Percentiles rank a stretch among this genome's conserved stretches.
Conservation (phyloP, 441 rosid genomes). For the Gossypium gossypioides region DNA sequence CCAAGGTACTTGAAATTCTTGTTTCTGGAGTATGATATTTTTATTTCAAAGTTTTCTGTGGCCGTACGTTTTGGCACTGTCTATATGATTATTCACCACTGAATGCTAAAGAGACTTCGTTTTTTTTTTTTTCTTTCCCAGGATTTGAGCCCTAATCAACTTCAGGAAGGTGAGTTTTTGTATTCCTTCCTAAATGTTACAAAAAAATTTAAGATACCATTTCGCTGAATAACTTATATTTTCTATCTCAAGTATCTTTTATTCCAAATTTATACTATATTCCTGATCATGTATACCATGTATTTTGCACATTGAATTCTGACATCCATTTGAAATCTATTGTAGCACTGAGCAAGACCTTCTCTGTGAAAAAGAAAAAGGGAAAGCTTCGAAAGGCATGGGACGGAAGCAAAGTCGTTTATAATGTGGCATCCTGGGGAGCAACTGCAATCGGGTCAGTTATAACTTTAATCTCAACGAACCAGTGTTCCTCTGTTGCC, state of each 20-base stretch:
- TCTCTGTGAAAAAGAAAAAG: slow-evolving; percentile 61
- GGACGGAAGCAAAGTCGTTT: slow-evolving; percentile 91
- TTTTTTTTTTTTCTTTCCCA: slow-evolving; percentile 20
- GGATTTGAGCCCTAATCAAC: slow-evolving; percentile 82
- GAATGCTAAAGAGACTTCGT: neutral
- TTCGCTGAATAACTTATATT: neutral
- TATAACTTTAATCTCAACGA: neutral
- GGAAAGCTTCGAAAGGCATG: slow-evolving; percentile 94
- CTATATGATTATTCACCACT: neutral
- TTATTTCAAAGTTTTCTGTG: no score
- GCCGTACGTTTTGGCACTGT: no score
- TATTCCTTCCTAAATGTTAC: neutral
- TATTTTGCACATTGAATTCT: slow-evolving; percentile 7
- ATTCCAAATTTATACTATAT: slow-evolving; percentile 3
- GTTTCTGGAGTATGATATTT: neutral
- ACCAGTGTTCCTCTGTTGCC: neutral
- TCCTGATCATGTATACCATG: neutral
- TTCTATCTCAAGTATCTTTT: neutral
- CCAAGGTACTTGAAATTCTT: slow-evolving; percentile 45
- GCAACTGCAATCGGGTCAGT: slow-evolving; percentile 85
- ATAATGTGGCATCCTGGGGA: slow-evolving; percentile 94
- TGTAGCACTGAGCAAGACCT: slow-evolving; percentile 80
- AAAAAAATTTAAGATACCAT: neutral
- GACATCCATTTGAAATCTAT: slow-evolving; percentile 20
- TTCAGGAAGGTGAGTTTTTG: slow-evolving; percentile 63